A percentile compares a stretch with the other conserved stretches of the same genome.
phyloP scores from a whole-genome alignment of 257 asterid genomes.

The Nicotiana otophora region DNA sequence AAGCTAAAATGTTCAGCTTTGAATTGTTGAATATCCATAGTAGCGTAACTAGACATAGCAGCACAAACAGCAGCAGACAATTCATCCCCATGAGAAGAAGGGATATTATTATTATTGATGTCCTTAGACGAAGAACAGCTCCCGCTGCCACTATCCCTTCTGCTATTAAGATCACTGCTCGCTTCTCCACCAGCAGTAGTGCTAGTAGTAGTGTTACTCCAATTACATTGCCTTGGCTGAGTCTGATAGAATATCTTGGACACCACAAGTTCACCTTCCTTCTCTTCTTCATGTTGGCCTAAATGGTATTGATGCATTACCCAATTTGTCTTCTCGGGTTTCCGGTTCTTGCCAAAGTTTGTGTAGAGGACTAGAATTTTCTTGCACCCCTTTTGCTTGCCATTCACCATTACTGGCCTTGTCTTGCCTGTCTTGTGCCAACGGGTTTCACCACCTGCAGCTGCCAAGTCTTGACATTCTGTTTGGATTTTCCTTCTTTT shows the following conservation, averaged over 20 bases:
- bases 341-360: conserved; percentile 89
- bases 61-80: conserved; percentile 39
- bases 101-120: conserved; percentile 9
- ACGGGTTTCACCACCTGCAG: conserved; percentile 96
- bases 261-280: conserved; percentile 90
- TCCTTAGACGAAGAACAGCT: conserved; percentile 57
- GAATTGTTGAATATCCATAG: conserved; percentile 59
- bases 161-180: conserved; percentile 16
- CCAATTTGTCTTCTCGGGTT: conserved; percentile 97
- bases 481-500: conserved; percentile 90
- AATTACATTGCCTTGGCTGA: conserved; percentile 86
- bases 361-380: conserved; percentile 86
- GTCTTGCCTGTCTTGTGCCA: conserved; percentile 99
- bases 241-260: conserved; percentile 93
- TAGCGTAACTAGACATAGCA: conserved; percentile 40
- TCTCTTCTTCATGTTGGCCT: conserved; percentile 90
- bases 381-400: conserved; percentile 96
- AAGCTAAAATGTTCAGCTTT: conserved; percentile 69
- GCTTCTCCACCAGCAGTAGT: conserved; percentile 22
- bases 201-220: conserved; percentile 26
- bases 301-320: conserved; percentile 97
- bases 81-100: conserved; percentile 39
- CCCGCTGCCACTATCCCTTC: conserved; percentile 46
- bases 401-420: conserved; percentile 82
- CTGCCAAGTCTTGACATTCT: conserved; percentile 69